A percentile compares a stretch with the other conserved stretches of the same genome.
Evolutionary conservation across 1,284 basidiomycete genomes (phyloP).

Genomic region (Ustilago tritici): DNA sequence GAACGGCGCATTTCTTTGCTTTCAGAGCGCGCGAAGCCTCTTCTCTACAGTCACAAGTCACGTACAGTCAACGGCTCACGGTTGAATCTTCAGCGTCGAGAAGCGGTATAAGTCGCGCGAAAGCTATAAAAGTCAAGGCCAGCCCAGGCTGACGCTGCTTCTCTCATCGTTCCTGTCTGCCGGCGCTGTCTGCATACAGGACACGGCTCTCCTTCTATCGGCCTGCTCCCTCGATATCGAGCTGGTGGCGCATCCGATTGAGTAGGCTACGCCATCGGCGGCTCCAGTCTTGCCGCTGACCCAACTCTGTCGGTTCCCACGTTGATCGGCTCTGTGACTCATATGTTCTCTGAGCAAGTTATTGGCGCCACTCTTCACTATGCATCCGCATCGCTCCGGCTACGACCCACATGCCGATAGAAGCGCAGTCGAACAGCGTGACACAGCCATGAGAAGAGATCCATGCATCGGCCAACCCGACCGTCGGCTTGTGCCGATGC

Average conservation of each 20-base stretch:
- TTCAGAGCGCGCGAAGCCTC: too few species aligned
- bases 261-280: neutral
- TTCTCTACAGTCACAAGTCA: too few species aligned
- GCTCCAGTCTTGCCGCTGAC: neutral
- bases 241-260: neutral
- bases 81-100: too few species aligned
- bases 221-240: too few species aligned
- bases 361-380: slow-evolving; percentile 1
- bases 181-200: neutral
- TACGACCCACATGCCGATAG: slow-evolving; percentile 18
- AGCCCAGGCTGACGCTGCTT: too few species aligned
- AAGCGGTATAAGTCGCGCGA: too few species aligned
- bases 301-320: neutral
- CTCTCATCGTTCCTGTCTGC: too few species aligned
- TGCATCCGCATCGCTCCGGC: slow-evolving; percentile 24
- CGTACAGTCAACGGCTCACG: too few species aligned
- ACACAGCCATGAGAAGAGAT: slow-evolving; percentile 17
- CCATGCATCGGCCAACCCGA: slow-evolving; percentile 8
- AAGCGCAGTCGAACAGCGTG: slow-evolving; percentile 15
- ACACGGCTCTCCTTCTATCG: too few species aligned
- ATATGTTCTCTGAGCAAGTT: neutral
- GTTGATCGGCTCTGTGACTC: slow-evolving; percentile 7
- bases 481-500: slow-evolving; percentile 19
- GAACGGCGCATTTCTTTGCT: too few species aligned
- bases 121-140: too few species aligned